Percentiles rank a stretch among this genome's conserved stretches.
Conservation (phyloP, 1,284 basidiomycete species). For the Melampsora allii-populina region DNA sequence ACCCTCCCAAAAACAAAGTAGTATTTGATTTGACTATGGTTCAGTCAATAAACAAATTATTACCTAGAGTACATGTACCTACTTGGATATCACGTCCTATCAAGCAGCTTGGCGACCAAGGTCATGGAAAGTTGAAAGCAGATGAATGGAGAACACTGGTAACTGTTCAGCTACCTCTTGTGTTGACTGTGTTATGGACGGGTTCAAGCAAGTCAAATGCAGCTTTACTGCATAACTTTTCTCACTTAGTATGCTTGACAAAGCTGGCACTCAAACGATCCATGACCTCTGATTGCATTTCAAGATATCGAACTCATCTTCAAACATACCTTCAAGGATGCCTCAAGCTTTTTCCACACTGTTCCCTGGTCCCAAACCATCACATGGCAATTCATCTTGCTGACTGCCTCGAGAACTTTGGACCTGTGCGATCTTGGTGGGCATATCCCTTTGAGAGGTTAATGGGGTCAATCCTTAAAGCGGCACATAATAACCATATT, state of each 20-base stretch:
- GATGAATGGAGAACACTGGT: slow-evolving; percentile 41
- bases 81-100: slow-evolving; percentile 18
- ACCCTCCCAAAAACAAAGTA: not conserved
- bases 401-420: slow-evolving; percentile 28
- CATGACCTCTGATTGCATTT: slow-evolving; percentile 8
- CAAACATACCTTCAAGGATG: slow-evolving; percentile 13
- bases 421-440: slow-evolving; percentile 21
- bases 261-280: slow-evolving; percentile 15
- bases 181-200: slow-evolving; percentile 17
- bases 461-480: slow-evolving; percentile 23
- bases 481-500: slow-evolving; percentile 10
- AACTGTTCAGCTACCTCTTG: slow-evolving; percentile 13
- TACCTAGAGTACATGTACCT: slow-evolving; percentile 7
- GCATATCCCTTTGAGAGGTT: slow-evolving; percentile 22
- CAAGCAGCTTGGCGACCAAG: slow-evolving; percentile 17
- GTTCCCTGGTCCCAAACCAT: slow-evolving; percentile 22
- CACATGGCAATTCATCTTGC: slow-evolving; percentile 37
- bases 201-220: not conserved
- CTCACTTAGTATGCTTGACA: slow-evolving; percentile 16
- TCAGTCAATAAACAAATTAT: slow-evolving; percentile 6
- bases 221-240: slow-evolving; percentile 12
- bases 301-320: slow-evolving; percentile 6
- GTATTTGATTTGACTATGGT: slow-evolving; percentile 7
- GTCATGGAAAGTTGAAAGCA: slow-evolving; percentile 31
- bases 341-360: not conserved